Conservation (phyloP, 2,329 filamentous ascomycete species). For the Fusarium napiforme region DNA sequence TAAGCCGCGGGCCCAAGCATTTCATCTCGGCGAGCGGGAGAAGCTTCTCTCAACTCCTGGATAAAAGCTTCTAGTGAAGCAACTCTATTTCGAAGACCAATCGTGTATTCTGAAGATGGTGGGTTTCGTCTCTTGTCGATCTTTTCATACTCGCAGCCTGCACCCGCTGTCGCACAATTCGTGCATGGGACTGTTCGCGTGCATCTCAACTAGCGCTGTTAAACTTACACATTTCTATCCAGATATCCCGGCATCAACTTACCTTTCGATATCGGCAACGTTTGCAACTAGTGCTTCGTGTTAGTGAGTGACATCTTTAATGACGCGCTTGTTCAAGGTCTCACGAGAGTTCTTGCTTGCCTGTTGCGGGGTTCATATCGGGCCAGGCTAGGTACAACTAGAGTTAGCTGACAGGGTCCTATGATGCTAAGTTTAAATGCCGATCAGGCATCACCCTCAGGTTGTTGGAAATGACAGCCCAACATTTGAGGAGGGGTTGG, state of each 20-base stretch:
- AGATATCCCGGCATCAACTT: accelerated
- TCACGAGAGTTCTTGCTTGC: constrained; percentile 6
- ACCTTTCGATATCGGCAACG: constrained; percentile 8
- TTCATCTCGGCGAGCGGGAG: not conserved
- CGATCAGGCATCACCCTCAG: not conserved
- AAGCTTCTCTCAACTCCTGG: not conserved
- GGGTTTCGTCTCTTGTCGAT: constrained; percentile 5
- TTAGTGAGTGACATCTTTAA: not conserved
- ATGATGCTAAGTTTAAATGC: not conserved
- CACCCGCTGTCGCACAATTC: not conserved
- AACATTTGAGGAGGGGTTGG: not conserved
- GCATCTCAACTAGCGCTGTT: not conserved
- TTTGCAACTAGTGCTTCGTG: not conserved
- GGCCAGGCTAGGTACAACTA: accelerated
- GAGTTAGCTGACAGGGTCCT: accelerated
- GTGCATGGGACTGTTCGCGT: not conserved
- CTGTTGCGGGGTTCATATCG: not conserved
- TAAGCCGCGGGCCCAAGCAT: not conserved
- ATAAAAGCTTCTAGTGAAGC: not conserved
- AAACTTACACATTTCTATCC: not conserved
- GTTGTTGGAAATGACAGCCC: not conserved
- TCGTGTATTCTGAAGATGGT: not conserved
- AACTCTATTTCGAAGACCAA: not conserved
- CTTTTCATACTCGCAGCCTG: not conserved
- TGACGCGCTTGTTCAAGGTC: not conserved